These are phyloP conservation scores for Fonsecaea pedrosoi DNA, from an alignment of 2,329 filamentous ascomycete genomes.

Conservation along the genomic window DNA sequence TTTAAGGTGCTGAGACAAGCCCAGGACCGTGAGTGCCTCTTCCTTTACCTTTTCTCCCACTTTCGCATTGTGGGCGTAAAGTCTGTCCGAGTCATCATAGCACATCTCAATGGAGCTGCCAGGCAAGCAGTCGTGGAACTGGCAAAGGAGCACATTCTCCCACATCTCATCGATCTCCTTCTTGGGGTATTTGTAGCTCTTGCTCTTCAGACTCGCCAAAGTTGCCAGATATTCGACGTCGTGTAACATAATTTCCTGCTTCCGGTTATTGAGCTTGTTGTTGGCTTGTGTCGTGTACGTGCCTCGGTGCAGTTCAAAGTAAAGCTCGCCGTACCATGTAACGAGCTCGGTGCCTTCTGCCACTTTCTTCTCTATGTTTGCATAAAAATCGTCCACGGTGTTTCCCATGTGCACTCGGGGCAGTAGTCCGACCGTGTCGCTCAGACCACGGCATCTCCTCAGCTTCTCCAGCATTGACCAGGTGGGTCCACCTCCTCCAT, in stretches of 20 bases:
- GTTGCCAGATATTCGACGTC: slow-evolving; percentile 90
- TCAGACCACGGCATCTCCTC: slow-evolving; percentile 86
- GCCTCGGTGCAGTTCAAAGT: slow-evolving; percentile 95
- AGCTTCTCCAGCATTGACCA: slow-evolving; percentile 95
- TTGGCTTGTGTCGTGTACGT: slow-evolving; percentile 98
- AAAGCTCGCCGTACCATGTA: slow-evolving; percentile 97
- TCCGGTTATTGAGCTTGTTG: slow-evolving; percentile 94
- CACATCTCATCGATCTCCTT: slow-evolving; percentile 94
- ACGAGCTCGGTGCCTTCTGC: slow-evolving; percentile 72
- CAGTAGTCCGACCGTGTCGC: slow-evolving; percentile 81
- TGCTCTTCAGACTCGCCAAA: slow-evolving; percentile 75
- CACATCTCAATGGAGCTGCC: slow-evolving; percentile 98
- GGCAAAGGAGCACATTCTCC: slow-evolving; percentile 88
- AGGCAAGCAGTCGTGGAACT: slow-evolving; percentile 97
- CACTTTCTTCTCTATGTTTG: slow-evolving; percentile 78
- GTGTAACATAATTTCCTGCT: slow-evolving; percentile 81
- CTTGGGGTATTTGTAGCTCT: slow-evolving; percentile 87
- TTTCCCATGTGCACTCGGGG: slow-evolving; percentile 88
- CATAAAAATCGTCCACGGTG: slow-evolving; percentile 94
- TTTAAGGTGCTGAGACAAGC: slow-evolving; percentile 58
- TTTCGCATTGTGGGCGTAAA: slow-evolving; percentile 83
- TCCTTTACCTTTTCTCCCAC: slow-evolving; percentile 75
- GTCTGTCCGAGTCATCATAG: slow-evolving; percentile 91
- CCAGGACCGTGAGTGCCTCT: slow-evolving; percentile 72
- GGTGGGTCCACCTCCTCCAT: slow-evolving; percentile 93